Base-by-base conservation (phyloP, 257 asterid species). In the Ajuga chamaepitys region DNA sequence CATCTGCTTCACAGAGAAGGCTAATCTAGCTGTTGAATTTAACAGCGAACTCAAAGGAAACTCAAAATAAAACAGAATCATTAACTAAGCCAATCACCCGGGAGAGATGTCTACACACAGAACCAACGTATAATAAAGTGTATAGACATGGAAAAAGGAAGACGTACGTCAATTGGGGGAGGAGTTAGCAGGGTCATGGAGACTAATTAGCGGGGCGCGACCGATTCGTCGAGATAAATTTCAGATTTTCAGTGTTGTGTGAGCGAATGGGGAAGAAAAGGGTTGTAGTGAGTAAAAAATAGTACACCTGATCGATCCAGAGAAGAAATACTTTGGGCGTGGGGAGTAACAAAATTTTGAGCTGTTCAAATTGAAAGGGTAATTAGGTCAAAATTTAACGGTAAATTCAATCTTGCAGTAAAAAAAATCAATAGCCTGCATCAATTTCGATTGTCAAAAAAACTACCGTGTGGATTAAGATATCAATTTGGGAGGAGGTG, bases 141-240 rank as follows among this genome's bases (percentile, higher is more conserved):
- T 11, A 34, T 6, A 22, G 14, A 61, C 14, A 35, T 26, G 12
- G 34, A 25, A 48, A 38, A 5, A 25, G 40, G 13, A 32, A 32
- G 22, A 74, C 77, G 65, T 79, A 86, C 89, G 66, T 83, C 94
- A 63, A 74, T 48, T 56, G 87, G 87, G n/a, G 86, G 86, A 53
- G 83, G 74, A 3, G 93, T 81, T 46, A 71, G 73, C 20, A 83
- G 87, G 60, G 94, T 83, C 89, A 83, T 83, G 64, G 77, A 48
- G 60, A 69, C 65, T 21, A 59, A 74, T 22, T 65, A 59, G 26
- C 64, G 77, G 62, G 52, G 70, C 58, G 46, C 76, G 82, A 85
- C 78, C 83, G 83, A 72, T 71, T 35, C 26, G 68, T 62, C 77
- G 66, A 47, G 75, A 57, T 14, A 38, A 52, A 57, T 35, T 7